Percentiles rank a stretch among this genome's conserved stretches.
Conservation (phyloP, 2,329 filamentous ascomycete species). For the Aspergillus bombycis region DNA sequence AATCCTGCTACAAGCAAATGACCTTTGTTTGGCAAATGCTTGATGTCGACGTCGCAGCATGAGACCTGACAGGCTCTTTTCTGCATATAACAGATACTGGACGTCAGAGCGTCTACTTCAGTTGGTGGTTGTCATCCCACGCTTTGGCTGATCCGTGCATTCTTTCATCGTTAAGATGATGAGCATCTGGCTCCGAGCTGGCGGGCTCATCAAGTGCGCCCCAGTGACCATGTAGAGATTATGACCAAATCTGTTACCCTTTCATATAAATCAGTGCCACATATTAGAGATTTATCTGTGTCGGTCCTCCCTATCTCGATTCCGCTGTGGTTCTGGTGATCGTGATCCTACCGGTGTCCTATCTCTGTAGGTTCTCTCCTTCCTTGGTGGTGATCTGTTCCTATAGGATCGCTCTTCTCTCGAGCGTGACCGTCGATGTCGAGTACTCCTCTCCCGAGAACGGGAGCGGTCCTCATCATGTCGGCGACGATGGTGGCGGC, state of each 20-base stretch:
- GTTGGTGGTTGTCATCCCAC: neutral
- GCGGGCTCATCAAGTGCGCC: neutral
- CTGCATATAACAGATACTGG: neutral
- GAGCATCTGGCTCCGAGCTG: neutral
- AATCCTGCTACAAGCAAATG: neutral
- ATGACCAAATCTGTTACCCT: neutral
- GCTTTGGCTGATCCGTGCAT: neutral
- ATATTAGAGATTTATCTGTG: conserved; percentile 28
- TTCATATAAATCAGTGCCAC: conserved; percentile 1
- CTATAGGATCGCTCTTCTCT: conserved; percentile 27
- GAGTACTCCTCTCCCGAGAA: conserved; percentile 35
- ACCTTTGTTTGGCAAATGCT: neutral
- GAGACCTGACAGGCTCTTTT: neutral
- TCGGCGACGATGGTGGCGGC: conserved; percentile 51
- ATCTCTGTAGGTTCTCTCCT: conserved; percentile 33
- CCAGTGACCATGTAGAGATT: neutral
- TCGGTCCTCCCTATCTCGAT: conserved; percentile 37
- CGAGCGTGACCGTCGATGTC: conserved; percentile 31
- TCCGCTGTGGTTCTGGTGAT: conserved; percentile 31
- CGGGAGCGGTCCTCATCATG: conserved; percentile 34
- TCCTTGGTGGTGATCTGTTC: conserved; percentile 29
- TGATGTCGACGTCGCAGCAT: neutral
- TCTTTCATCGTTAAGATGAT: neutral
- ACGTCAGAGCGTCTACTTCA: neutral
- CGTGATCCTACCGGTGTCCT: conserved; percentile 31